Base-by-base conservation (phyloP, 176 grass and related monocot genomes). In the Triticum turgidum region DNA sequence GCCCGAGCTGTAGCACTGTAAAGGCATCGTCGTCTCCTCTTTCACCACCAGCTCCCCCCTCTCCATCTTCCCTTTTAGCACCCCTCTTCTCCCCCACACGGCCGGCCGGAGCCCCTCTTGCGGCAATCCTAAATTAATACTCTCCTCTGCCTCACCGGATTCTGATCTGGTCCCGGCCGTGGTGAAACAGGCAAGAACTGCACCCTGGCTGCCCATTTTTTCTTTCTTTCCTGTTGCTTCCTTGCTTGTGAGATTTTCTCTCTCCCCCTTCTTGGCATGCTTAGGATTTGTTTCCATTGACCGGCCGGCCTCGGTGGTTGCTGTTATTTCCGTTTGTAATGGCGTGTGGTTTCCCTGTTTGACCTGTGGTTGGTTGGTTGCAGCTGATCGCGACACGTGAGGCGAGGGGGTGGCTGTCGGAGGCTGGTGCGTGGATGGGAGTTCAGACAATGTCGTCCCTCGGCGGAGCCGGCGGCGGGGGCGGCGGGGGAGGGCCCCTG, bases 361-460 rank as follows among this genome's bases (percentile, higher is more conserved):
- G 33, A 41, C 71, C 27, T 32, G 33, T 44, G 18, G 4, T 1
- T 37, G 35, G 35, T 37, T 37, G 5, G 38, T 9, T 70, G 76
- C 68, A 88, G 89, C 67, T 75, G 83, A 84, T 75, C 45, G 69
- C 41, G 44, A 52, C 78, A 21, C 80, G 73, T 73, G 4, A 3
- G 38, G 64, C 6, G 12, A 49, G 41, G 18, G 51, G 4, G 24
- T 11, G 22, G 54, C 67, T 25, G 58, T 34, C 18, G 29, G 9
- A 41, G 38, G 15, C 9, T 29, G 80, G 39, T 4, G 44, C 33
- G 75, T 84, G 67, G 83, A 98, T 95, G 96, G 91, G 88, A 83
- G 91, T 79, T 74, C 86, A 95, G 90, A 82, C 93, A 87, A 94
- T 95, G 91, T 73, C 95, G 79, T 92, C 87, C 83, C 90, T 83